Percentiles rank a stretch among this genome's conserved stretches.
Evolutionary conservation across 345 rosid species (phyloP).

Genomic region (Dipteronia dyeriana): DNA sequence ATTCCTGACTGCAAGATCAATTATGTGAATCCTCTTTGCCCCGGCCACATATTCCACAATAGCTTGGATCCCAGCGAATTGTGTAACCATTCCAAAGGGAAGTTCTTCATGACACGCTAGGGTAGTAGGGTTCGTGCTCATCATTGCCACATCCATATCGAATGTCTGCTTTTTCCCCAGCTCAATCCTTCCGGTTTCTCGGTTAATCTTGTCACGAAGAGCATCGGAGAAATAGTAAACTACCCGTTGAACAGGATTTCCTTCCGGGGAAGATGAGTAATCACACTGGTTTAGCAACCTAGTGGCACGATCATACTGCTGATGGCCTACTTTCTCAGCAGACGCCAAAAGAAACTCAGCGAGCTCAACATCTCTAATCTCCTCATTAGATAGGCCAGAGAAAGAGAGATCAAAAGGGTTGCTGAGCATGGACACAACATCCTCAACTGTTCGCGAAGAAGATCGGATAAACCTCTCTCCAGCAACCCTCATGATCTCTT

Average conservation of each 20-base stretch:
- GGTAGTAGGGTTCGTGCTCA: slow-evolving; percentile 2
- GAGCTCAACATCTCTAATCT: slow-evolving; percentile 40
- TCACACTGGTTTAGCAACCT: slow-evolving; percentile 43
- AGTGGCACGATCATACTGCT: slow-evolving; percentile 43
- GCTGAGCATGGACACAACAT: slow-evolving; percentile 4
- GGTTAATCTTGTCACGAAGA: slow-evolving; percentile 47
- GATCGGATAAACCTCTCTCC: slow-evolving; percentile 45
- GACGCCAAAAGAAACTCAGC: slow-evolving; percentile 43
- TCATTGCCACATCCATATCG: slow-evolving; percentile 20
- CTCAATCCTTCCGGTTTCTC: slow-evolving; percentile 33
- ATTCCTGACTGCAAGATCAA: slow-evolving; percentile 35
- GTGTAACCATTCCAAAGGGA: slow-evolving; percentile 37
- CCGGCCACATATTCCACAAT: slow-evolving; percentile 42
- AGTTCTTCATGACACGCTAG: slow-evolving; percentile 34
- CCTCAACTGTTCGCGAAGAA: slow-evolving; percentile 20
- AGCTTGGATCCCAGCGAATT: slow-evolving; percentile 49
- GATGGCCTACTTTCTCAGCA: slow-evolving; percentile 42
- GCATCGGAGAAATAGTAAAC: slow-evolving; percentile 45
- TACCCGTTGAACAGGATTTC: slow-evolving; percentile 46
- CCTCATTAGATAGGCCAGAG: slow-evolving; percentile 36
- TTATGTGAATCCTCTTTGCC: slow-evolving; percentile 44
- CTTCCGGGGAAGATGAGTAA: slow-evolving; percentile 29
- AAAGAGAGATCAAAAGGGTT: slow-evolving; percentile 31
- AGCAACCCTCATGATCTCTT: slow-evolving; percentile 49
- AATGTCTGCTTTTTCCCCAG: background rate